Base-by-base conservation (phyloP, 169 alveolate genomes). In the Condylostoma magnum region DNA sequence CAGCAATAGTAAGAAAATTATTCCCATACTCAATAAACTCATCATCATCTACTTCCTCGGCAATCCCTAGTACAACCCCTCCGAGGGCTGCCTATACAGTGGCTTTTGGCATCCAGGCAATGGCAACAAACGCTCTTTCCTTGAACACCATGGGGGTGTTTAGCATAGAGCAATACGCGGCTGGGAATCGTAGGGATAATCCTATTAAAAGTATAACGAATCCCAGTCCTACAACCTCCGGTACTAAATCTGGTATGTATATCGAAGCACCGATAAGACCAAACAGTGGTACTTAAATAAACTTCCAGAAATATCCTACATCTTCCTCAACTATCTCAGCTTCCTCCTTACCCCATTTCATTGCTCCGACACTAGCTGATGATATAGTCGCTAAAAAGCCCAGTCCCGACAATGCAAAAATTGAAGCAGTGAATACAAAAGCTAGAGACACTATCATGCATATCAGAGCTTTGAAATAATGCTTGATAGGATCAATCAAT, bases 191-290 rank as follows among this genome's bases (percentile, higher is more conserved):
- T 1, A 51, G n/a, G 10, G 25, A 18, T 25, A 25, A 22, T 25
- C 60, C 60, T 25, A 25, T 33, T n/a, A 22, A 25, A 1, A 51
- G n/a, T 51, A 51, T 25, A 2, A 3, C 60, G 12, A n/a, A n/a
- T n/a, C 60, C 15, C 25, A 1, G 15, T 1, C 0, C 36, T 5
- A 82, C 68, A 33, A 22, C 46, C 10, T n/a, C 28, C 0, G 52
- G 27, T 5, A 25, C 28, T 22, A 82, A 31, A 12, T 60, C 33
- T 10, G 27, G 22, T 22, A 82, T 41, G 2, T 46, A 34, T 2
- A 82, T 18, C 4, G 83, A 52, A 41, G 89, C 85, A 6, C 89
- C 89, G 4, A 82, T 69, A 12, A 83, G 46, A 2, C 89, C 89
- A 37, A 82, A 77, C 15, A 82, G 53, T n/a, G 73, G 31, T 1